phyloP scores from a whole-genome alignment of 208 protist species.

The Crithidia acanthocephali region DNA sequence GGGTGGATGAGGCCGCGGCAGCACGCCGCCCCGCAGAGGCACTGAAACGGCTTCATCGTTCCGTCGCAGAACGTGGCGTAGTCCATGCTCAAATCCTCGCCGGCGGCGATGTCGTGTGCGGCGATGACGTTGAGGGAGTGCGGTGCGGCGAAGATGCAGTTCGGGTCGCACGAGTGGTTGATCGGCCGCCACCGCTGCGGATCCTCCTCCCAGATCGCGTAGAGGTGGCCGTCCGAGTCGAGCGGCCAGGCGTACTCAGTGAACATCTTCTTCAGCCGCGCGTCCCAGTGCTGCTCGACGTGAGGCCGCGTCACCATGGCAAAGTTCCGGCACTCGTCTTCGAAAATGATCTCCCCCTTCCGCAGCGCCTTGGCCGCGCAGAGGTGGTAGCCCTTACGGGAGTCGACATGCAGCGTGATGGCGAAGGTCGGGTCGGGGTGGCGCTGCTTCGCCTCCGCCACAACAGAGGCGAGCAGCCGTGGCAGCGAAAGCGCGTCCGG shows the following conservation, averaged over 20 bases:
- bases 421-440: conserved; percentile 32
- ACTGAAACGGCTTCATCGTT: conserved; percentile 89
- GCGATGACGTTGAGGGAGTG: conserved; percentile 91
- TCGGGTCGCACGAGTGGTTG: conserved; percentile 90
- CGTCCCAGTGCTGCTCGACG: conserved; percentile 65
- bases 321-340: conserved; percentile 80
- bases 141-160: conserved; percentile 76
- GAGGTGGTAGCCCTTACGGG: conserved; percentile 67
- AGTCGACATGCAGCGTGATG: conserved; percentile 45
- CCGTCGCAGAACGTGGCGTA: conserved; percentile 91
- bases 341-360: conserved; percentile 73
- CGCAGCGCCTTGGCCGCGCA: conserved; percentile 50
- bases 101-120: conserved; percentile 56
- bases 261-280: conserved; percentile 58
- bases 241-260: conserved; percentile 92
- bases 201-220: conserved; percentile 86
- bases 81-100: conserved; percentile 88
- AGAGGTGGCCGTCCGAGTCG: conserved; percentile 82
- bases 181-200: conserved; percentile 81
- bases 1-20: conserved; percentile 69
- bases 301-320: conserved; percentile 70
- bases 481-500: background rate
- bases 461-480: conserved; percentile 15
- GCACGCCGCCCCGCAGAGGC: conserved; percentile 59
- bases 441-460: conserved; percentile 24